phyloP scores from a whole-genome alignment of 2,329 filamentous ascomycete genomes.

The Penicillium sp. region DNA sequence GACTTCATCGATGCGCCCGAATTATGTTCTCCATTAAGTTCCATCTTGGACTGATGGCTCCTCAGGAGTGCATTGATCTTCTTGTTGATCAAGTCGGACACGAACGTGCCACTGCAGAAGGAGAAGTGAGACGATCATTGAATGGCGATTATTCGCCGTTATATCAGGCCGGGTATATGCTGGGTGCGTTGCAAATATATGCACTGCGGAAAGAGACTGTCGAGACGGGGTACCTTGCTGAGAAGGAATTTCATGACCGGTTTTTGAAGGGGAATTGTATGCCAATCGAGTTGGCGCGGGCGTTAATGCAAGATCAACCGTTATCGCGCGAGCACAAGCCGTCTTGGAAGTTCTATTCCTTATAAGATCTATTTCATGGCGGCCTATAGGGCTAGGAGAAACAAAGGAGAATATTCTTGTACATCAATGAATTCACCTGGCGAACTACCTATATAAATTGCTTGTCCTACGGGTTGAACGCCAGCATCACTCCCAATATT shows the following conservation, averaged over 20 bases:
- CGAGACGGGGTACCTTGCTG: conserved; percentile 37
- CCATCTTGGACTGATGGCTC: conserved; percentile 55
- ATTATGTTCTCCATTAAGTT: conserved; percentile 58
- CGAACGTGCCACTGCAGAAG: conserved; percentile 59
- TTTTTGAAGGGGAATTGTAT: conserved; percentile 50
- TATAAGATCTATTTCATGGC: background rate
- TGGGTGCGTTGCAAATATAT: conserved; percentile 58
- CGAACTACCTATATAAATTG: background rate
- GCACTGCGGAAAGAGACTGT: conserved; percentile 52
- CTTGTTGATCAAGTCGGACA: conserved; percentile 58
- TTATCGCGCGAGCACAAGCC: conserved; percentile 47
- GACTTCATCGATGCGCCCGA: conserved; percentile 60
- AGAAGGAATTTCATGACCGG: conserved; percentile 57
- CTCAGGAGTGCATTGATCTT: conserved; percentile 56
- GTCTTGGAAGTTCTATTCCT: conserved; percentile 51
- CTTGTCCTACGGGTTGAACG: background rate
- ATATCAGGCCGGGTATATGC: conserved; percentile 61
- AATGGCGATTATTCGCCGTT: conserved; percentile 43
- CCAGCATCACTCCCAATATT: background rate
- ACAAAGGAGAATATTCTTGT: background rate
- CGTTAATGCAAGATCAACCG: conserved; percentile 45
- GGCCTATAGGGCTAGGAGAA: background rate
- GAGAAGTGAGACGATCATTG: conserved; percentile 58
- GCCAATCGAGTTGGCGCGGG: conserved; percentile 36
- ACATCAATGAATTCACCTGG: background rate